A percentile compares a stretch with the other conserved stretches of the same genome.
These are phyloP conservation scores for Naematelia encephala DNA, from an alignment of 768 basidiomycete species.

Conservation along the genomic window DNA sequence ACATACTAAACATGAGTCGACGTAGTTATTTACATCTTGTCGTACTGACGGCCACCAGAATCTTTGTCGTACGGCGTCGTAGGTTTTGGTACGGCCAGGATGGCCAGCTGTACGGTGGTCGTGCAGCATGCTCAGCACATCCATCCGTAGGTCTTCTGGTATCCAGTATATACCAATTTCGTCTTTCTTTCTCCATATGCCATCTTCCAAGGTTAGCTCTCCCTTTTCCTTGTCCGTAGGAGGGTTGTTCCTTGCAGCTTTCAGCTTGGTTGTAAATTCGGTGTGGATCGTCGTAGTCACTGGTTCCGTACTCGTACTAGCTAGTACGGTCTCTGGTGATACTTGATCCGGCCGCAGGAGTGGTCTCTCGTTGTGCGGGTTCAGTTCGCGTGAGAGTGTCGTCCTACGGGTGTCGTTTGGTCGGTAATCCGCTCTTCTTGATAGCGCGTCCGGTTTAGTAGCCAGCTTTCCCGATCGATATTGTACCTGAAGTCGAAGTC, in stretches of 20 bases:
- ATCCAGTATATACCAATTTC: background rate
- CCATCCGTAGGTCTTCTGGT: background rate
- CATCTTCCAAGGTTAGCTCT: background rate
- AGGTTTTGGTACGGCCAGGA: background rate
- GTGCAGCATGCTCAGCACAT: background rate
- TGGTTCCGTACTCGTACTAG: too few species aligned
- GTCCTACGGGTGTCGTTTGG: background rate
- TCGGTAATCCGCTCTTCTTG: constrained; percentile 13
- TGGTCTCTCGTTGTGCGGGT: background rate
- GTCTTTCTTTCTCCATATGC: background rate
- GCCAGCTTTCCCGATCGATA: constrained; percentile 13
- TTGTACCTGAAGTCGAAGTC: constrained; percentile 18
- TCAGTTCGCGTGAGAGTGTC: background rate
- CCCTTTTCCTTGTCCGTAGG: background rate
- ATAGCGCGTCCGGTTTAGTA: constrained; percentile 15
- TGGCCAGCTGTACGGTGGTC: background rate
- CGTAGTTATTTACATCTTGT: constrained; percentile 43
- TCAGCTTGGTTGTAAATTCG: background rate
- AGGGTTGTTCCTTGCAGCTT: background rate
- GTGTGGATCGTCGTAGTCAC: background rate
- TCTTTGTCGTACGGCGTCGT: background rate
- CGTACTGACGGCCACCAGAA: background rate
- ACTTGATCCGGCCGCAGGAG: background rate
- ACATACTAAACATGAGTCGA: constrained; percentile 53
- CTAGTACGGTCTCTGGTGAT: too few species aligned